Evolutionary conservation across 805 yeast genomes (phyloP), one percentile per base, ranked within the genome.

Genomic region (Candida anglica): DNA sequence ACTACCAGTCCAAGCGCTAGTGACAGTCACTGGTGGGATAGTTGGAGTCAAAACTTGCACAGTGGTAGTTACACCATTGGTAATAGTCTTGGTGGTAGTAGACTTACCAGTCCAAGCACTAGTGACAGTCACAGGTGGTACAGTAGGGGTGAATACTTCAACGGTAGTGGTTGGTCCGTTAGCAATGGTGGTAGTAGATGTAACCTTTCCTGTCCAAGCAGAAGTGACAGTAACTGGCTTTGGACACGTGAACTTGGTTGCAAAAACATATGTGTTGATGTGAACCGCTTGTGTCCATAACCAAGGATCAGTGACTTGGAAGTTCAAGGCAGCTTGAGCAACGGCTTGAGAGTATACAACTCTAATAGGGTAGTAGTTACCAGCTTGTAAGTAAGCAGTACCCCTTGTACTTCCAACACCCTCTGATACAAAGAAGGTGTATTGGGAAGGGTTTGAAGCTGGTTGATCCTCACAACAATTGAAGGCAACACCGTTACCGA

Each of bases 401-500:
- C 18, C 28, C 6, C 18, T 13, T 6, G 28, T 14, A 25, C 10
- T 6, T 11, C 18, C 9, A 14, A 14, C 15, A 6, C 10, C 18
- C n/a, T n/a, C n/a, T n/a, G n/a, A n/a, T n/a, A n/a, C n/a, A n/a
- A n/a, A n/a, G n/a, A n/a, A n/a, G n/a, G n/a, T n/a, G n/a, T n/a
- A 27, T n/a, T 27, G 22, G 4, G 20, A 27, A 17, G 30, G 32
- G 7, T 21, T 9, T 4, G 11, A 9, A n/a, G 27, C 8, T 6
- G 26, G 16, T 11, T 21, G n/a, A 18, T 47, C 41, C 18, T 40
- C 37, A 45, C 66, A 53, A 45, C 73, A 66, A 20, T 52, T 53
- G 15, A 63, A 51, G 8, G 57, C 57, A 37, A 46, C 48, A n/a
- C 52, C 50, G 26, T 38, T 26, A 30, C 59, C 60, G 31, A 52